Conservation (phyloP, 2,329 filamentous ascomycete species). For the Eutypella sp. region DNA sequence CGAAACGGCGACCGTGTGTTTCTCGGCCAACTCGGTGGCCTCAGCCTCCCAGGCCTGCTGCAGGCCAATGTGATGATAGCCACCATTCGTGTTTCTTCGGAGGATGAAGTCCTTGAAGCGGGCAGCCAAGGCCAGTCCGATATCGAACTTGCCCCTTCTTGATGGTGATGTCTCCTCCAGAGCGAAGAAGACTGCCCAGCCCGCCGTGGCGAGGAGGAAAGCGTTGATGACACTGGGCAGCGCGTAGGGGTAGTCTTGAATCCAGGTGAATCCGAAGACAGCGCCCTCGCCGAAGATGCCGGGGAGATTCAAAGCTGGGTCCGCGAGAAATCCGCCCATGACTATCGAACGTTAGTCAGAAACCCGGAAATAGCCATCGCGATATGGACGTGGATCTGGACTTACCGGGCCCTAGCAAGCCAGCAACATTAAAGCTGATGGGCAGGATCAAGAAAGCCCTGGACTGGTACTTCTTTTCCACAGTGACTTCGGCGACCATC, state of each 20-base stretch:
- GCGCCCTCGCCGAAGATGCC: constrained; percentile 57
- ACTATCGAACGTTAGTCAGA: constrained; percentile 26
- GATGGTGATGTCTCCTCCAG: constrained; percentile 56
- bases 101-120: constrained; percentile 27
- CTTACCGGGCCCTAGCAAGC: constrained; percentile 40
- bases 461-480: constrained; percentile 43
- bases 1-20: constrained; percentile 19
- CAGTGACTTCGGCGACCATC: constrained; percentile 45
- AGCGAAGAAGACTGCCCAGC: constrained; percentile 53
- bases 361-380: not conserved
- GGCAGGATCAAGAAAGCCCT: constrained; percentile 42
- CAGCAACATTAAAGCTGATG: constrained; percentile 44
- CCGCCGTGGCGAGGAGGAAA: constrained; percentile 51
- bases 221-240: constrained; percentile 65
- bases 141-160: constrained; percentile 40
- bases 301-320: constrained; percentile 59
- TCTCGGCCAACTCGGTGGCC: constrained; percentile 1
- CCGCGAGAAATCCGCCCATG: constrained; percentile 63
- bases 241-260: constrained; percentile 62
- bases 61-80: constrained; percentile 25
- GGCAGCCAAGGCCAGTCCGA: constrained; percentile 34
- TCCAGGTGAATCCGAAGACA: constrained; percentile 57
- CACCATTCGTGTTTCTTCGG: constrained; percentile 21
- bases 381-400: not conserved
- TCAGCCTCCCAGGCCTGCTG: constrained; percentile 10